Percentiles rank a stretch among this genome's conserved stretches.
Evolutionary conservation across 2,329 filamentous ascomycete genomes (phyloP).

Genomic region (Penicillium fuscoglaucum): DNA sequence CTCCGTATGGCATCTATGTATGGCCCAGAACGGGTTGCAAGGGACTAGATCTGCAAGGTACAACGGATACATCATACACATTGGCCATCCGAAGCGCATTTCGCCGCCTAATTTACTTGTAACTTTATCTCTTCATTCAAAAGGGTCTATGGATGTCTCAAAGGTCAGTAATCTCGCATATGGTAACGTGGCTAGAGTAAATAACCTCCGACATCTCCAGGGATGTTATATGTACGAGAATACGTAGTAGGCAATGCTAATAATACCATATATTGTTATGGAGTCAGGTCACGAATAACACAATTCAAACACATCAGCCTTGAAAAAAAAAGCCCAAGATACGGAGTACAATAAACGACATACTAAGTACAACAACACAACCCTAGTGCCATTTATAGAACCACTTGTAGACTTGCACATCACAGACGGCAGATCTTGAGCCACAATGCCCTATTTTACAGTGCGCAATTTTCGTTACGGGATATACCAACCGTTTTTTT

Average conservation of each 20-base stretch:
- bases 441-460: not conserved
- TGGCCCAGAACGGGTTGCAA: slow-evolving; percentile 1
- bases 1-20: no score
- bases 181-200: not conserved
- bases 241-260: not conserved
- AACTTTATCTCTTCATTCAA: not conserved
- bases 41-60: slow-evolving; percentile 12
- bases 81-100: not conserved
- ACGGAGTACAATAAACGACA: not conserved
- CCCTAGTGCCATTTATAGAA: not conserved
- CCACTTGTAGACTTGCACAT: not conserved
- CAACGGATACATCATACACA: not conserved
- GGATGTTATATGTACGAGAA: not conserved
- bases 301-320: not conserved
- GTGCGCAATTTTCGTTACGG: not conserved
- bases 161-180: not conserved
- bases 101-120: not conserved
- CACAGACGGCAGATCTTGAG: not conserved
- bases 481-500: not conserved
- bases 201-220: slow-evolving; percentile 1
- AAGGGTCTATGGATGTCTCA: not conserved
- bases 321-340: no score
- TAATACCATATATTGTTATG: not conserved
- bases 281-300: not conserved
- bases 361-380: not conserved